These are phyloP conservation scores for Plasmodium adleri DNA, from an alignment of 169 alveolate genomes.

Conservation along the genomic window DNA sequence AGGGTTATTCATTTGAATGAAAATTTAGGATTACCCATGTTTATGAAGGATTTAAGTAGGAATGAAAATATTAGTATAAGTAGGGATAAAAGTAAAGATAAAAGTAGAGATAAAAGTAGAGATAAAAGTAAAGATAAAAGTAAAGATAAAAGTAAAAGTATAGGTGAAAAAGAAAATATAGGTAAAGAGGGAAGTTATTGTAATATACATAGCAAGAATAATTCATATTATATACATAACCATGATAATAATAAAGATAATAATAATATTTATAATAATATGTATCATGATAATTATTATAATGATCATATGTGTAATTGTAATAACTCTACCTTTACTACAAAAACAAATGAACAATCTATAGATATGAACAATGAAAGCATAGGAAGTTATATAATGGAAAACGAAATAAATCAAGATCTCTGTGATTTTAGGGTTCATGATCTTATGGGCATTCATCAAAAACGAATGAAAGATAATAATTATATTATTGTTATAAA, in stretches of 20 bases:
- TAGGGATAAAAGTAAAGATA: neutral
- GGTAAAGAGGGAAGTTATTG: neutral
- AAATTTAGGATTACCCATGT: slow-evolving; percentile 13
- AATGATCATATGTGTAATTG: neutral
- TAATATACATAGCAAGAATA: slow-evolving; percentile 27
- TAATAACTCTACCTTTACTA: neutral
- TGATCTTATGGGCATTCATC: slow-evolving; percentile 7
- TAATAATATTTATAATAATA: too few species aligned
- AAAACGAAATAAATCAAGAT: slow-evolving; percentile 26
- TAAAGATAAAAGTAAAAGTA: too few species aligned
- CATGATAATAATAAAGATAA: neutral
- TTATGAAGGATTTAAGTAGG: slow-evolving; percentile 10
- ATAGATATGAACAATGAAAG: neutral
- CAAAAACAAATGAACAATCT: neutral
- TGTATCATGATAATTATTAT: too few species aligned
- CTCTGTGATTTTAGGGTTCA: slow-evolving; percentile 18
- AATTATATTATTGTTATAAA: slow-evolving; percentile 37
- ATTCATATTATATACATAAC: slow-evolving; percentile 8
- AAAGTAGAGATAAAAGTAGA: neutral
- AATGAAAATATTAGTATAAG: slow-evolving; percentile 2
- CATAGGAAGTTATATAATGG: slow-evolving; percentile 3
- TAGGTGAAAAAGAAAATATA: too few species aligned
- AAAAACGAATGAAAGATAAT: slow-evolving; percentile 10
- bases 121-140: neutral
- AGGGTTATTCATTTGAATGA: slow-evolving; percentile 33